Evolutionary conservation across 169 alveolate genomes (phyloP).

Genomic region (Plasmodium inui): DNA sequence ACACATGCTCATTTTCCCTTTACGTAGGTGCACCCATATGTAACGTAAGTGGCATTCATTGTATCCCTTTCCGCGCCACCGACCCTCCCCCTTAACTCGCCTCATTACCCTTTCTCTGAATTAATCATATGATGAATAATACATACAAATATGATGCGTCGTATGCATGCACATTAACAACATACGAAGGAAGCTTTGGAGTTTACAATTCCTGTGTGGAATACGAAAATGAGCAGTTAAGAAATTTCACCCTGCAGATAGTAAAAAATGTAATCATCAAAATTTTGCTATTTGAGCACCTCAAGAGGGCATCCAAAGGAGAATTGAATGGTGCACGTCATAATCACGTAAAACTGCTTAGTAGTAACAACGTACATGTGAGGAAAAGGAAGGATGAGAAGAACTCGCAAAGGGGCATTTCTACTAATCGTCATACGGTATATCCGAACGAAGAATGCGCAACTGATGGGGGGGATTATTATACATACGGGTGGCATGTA

Average conservation of each 20-base stretch:
- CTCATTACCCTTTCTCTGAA: background rate
- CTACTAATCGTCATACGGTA: slow-evolving; percentile 1
- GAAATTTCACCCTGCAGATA: background rate
- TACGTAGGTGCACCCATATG: slow-evolving; percentile 1
- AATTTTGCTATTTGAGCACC: slow-evolving; percentile 22
- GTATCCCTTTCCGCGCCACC: background rate
- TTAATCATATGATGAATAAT: slow-evolving; percentile 58
- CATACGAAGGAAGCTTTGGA: slow-evolving; percentile 17
- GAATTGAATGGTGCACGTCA: background rate
- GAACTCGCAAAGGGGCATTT: background rate
- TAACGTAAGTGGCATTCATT: slow-evolving; percentile 2
- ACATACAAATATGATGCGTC: slow-evolving; percentile 46
- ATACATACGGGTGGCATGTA: background rate
- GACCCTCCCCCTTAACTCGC: background rate
- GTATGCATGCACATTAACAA: slow-evolving; percentile 32
- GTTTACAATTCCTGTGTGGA: background rate
- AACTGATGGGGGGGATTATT: background rate
- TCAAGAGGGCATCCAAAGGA: slow-evolving; percentile 3
- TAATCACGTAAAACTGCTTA: background rate
- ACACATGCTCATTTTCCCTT: background rate
- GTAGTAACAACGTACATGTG: background rate
- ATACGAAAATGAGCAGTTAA: background rate
- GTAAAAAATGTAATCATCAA: slow-evolving; percentile 1
- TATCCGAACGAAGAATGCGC: background rate
- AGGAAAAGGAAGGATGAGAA: background rate